These are phyloP conservation scores for Brassica napus DNA, from an alignment of 345 rosid species.

Conservation along the genomic window Da-Ae NC_063448.1:44167501-44168000, in stretches of 20 bases:
- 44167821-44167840: slow-evolving; percentile 64
- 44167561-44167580: neutral
- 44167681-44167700: slow-evolving; percentile 44
- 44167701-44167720: slow-evolving; percentile 57
- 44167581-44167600: neutral
- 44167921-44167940: neutral
- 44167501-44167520: too few relatives aligned
- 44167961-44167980: slow-evolving; percentile 55
- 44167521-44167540: too few relatives aligned
- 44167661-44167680: neutral
- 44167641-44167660: neutral
- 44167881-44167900: slow-evolving; percentile 58
- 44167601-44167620: neutral
- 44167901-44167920: slow-evolving; percentile 31
- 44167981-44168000: slow-evolving; percentile 82
- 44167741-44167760: slow-evolving; percentile 42
- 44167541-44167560: too few relatives aligned
- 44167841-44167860: slow-evolving; percentile 72
- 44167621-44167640: neutral
- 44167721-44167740: slow-evolving; percentile 39
- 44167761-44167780: slow-evolving; percentile 36
- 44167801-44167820: slow-evolving; percentile 63
- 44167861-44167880: slow-evolving; percentile 61
- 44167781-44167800: slow-evolving; percentile 62
- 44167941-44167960: slow-evolving; percentile 19